Base-by-base conservation (phyloP, 2,329 filamentous ascomycete genomes). In the Hypoxylon sp. region DNA sequence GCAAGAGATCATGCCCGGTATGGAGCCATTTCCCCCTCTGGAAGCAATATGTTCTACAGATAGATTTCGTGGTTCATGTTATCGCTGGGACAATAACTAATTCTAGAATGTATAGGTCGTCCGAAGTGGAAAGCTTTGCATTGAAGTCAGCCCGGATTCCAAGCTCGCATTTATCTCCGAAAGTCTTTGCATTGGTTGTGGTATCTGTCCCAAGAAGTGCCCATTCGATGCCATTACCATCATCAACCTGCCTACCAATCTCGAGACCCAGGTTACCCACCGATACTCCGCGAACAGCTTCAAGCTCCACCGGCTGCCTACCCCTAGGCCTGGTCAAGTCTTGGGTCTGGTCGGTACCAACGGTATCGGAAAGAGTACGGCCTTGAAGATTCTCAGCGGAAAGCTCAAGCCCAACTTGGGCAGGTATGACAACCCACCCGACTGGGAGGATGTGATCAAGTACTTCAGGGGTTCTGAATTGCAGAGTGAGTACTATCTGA, bases 341-440 rank as follows among this genome's bases (percentile, higher is more conserved):
- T 78, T 99, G 50, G 94, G 94, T 79, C 82, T 99, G 42, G 95
- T 99, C 32, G 95, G 94, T 73, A 97, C 94, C 66, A 99, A 99
- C 85, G 94, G 95, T 91, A 99, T 97, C 67, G 94, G 94, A 75
- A 99, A 99, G 85, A 97, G 91, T 78, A 99, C 94, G n/a, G 95
- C 94, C 6, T 79, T 99, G 73, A 99, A 99, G 81, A 97, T 99
- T 72, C 86, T 99, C 67, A 96, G 91, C 68, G 94, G 94, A 70
- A 99, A 97, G 78, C 82, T 99, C 68, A 99, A 99, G 84, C 94
- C 94, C 53, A 99, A 99, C 74, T 75, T 99, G 75, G 94, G 95
- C 62, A 84, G 89, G 70, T 96, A 89, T 71, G 92, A 97, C 63
- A 95, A 97, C 75, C 93, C 94, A 6, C 95, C 94, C 9, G 94